Evolutionary conservation across 805 yeast species (phyloP).

Genomic region (Candida succiphila): DNA sequence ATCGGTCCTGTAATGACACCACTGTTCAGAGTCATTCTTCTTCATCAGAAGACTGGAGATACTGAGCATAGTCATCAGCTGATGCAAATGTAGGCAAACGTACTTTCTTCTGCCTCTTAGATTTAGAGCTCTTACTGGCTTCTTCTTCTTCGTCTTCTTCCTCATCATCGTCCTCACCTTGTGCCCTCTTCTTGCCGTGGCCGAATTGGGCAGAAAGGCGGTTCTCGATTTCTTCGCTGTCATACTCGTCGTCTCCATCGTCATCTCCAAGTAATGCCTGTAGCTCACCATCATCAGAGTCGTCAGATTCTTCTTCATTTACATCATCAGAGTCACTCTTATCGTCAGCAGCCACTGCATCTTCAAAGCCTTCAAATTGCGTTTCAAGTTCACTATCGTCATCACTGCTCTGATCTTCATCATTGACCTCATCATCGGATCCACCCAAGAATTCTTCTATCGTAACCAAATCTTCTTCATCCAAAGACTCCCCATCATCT

Average conservation of each 20-base stretch:
- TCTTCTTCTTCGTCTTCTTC: conserved; percentile 8
- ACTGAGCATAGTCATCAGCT: conserved; percentile 77
- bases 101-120: conserved; percentile 37
- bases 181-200: conserved; percentile 10
- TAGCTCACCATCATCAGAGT: conserved; percentile 18
- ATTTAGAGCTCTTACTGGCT: conserved; percentile 14
- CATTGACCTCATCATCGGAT: background rate
- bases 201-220: conserved; percentile 4
- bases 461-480: conserved; percentile 2
- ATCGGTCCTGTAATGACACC: no score
- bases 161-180: conserved; percentile 6
- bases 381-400: background rate
- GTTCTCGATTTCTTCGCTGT: conserved; percentile 15
- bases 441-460: background rate
- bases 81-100: conserved; percentile 80
- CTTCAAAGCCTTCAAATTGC: no score
- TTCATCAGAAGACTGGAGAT: conserved; percentile 57
- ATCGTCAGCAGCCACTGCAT: conserved; percentile 5
- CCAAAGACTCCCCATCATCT: conserved; percentile 13
- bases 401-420: conserved; percentile 2
- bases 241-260: conserved; percentile 18
- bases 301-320: background rate
- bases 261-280: conserved; percentile 15
- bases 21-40: no score
- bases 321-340: conserved; percentile 4